Percentiles rank a stretch among this genome's conserved stretches.
These are phyloP conservation scores for Tricharina praecox DNA, from an alignment of 495 filamentous ascomycete species.

Conservation along the genomic window DNA sequence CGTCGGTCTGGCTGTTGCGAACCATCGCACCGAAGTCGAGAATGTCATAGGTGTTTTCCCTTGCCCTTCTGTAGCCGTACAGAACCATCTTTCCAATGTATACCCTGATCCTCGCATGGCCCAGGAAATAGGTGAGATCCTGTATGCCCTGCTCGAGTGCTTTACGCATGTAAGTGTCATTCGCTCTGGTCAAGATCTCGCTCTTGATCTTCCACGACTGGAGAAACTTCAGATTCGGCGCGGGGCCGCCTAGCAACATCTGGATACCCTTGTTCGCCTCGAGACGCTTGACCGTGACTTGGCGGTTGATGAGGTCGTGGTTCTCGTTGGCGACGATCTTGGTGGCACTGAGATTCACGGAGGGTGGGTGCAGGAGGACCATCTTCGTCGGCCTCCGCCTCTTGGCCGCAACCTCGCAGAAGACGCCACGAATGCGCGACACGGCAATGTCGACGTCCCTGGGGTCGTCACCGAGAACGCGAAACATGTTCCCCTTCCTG, in stretches of 20 bases:
- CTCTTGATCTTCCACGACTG: slow-evolving; percentile 10
- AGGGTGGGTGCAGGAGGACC: slow-evolving; percentile 17
- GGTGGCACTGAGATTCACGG: slow-evolving; percentile 2
- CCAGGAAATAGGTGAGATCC: slow-evolving; percentile 20
- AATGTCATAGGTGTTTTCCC: slow-evolving; percentile 9
- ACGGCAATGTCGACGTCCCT: slow-evolving; percentile 12
- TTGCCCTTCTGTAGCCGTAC: slow-evolving; percentile 13
- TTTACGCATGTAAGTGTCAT: slow-evolving; percentile 13
- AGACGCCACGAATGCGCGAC: slow-evolving; percentile 18
- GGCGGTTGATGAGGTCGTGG: slow-evolving; percentile 15
- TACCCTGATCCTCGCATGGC: slow-evolving; percentile 18
- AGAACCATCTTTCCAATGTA: slow-evolving; percentile 23
- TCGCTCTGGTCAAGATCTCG: slow-evolving; percentile 10
- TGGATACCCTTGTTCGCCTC: slow-evolving; percentile 7
- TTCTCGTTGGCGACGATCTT: slow-evolving; percentile 4
- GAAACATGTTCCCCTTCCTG: slow-evolving; percentile 9
- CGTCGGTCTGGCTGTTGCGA: slow-evolving; percentile 7
- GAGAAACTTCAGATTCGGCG: slow-evolving; percentile 13
- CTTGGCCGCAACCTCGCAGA: slow-evolving; percentile 19
- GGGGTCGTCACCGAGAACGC: slow-evolving; percentile 16
- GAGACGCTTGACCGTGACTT: slow-evolving; percentile 17
- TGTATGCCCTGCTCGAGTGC: slow-evolving; percentile 13
- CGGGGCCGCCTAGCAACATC: slow-evolving; percentile 7
- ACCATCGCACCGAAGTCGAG: slow-evolving; percentile 11
- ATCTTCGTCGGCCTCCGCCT: slow-evolving; percentile 14